phyloP scores from a whole-genome alignment of 768 basidiomycete genomes.

The Agrocybe pediades region DNA sequence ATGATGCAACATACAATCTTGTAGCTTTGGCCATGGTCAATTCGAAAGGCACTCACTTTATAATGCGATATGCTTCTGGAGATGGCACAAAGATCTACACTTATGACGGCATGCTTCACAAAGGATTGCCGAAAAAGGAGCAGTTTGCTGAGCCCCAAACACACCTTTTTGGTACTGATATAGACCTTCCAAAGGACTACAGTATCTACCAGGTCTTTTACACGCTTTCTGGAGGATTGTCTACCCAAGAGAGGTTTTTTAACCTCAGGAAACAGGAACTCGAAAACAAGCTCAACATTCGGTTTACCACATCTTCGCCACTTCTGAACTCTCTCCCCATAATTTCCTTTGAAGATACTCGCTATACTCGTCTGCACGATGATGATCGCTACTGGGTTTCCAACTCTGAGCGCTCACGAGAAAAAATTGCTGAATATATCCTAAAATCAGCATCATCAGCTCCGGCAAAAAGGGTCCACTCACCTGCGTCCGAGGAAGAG shows the following conservation, averaged over 20 bases:
- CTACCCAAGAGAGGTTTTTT: conserved; percentile 17
- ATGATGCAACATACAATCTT: conserved; percentile 23
- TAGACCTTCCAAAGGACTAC: conserved; percentile 13
- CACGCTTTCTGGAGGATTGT: conserved; percentile 19
- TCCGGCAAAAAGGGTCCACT: no score
- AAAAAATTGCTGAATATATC: no score
- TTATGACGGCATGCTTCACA: conserved; percentile 18
- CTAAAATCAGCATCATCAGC: no score
- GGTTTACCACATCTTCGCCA: neutral
- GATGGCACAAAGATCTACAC: conserved; percentile 18
- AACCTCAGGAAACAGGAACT: neutral
- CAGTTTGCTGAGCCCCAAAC: conserved; percentile 1
- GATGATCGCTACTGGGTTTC: conserved; percentile 13
- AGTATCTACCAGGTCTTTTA: conserved; percentile 16
- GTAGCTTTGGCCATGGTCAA: conserved; percentile 20
- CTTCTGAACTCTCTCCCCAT: conserved; percentile 5
- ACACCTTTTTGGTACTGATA: conserved; percentile 11
- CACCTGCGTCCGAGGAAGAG: conserved; percentile 10
- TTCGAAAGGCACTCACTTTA: conserved; percentile 19
- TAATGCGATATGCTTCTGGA: conserved; percentile 17
- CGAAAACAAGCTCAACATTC: neutral
- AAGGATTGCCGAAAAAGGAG: conserved; percentile 12
- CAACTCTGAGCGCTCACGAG: no score
- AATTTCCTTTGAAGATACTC: neutral
- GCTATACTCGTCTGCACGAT: conserved; percentile 2